Base-by-base conservation (phyloP, 1,139 yeast species). In the Spathaspora sp. region DNA sequence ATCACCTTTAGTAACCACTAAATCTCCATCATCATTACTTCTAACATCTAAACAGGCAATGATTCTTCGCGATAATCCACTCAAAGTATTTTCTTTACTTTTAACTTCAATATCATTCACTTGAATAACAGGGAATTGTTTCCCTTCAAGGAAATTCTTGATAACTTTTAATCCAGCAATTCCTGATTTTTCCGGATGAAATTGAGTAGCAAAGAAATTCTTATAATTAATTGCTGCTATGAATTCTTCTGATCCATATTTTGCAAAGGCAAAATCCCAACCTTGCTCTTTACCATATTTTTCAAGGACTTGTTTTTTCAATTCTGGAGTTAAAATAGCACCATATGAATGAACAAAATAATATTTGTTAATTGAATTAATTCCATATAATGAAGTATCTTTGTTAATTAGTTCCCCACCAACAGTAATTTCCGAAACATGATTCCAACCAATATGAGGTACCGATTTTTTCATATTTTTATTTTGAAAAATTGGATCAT, bases 1-100 rank as follows among this genome's bases (percentile, higher is more conserved):
- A 60, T 93, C 99, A 48, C 99, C 99, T 67, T 93, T 93, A 0
- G 99, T 93, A 29, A 93, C 99, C 0, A 93, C 98, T 56, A 93
- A 75, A 61, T 93, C 99, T 33, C 99, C 99, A 37, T 76, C 75
- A 60, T 93, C 99, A 61, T 93, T 93, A 7, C 96, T 77, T 60
- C 99, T 82, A n/a, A 93, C 99, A 62, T 93, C 99, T 43, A 93
- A 68, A 65, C 99, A 93, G 0, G 99, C 99, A 64, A 93, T 90
- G 20, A 93, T 81, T 66, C 99, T 84, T 61, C 95, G 80, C 0
- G 97, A 84, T 33, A 93, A 74, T 0, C 97, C 97, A 48, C 82
- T 76, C 42, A 76, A 66, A 0, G 87, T 78, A 42, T 65, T 67
- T 52, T 81, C 84, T 44, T 75, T 71, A 7, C 55, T 54, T 6